phyloP scores from a whole-genome alignment of 441 rosid genomes.

The California macrophylla region DNA sequence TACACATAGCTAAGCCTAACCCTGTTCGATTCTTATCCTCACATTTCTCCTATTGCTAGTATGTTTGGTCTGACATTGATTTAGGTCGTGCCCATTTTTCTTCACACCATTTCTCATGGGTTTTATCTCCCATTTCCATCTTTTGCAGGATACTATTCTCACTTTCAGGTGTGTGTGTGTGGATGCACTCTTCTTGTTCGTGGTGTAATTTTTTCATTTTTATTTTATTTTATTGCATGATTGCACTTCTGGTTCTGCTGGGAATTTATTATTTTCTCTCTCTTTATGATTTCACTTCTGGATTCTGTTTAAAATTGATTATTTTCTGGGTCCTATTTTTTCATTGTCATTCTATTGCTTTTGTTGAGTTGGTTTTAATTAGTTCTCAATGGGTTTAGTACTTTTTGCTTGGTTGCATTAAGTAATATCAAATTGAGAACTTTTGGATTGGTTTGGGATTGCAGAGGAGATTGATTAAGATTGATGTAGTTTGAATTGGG shows the following conservation, averaged over 20 bases:
- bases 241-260: background rate
- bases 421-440: background rate
- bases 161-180: background rate
- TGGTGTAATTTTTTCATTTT: background rate
- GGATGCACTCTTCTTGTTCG: background rate
- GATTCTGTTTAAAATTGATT: too few species aligned
- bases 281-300: background rate
- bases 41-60: background rate
- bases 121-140: background rate
- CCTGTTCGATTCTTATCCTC: background rate
- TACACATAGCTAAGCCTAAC: background rate
- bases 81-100: background rate
- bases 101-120: background rate
- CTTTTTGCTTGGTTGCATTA: background rate
- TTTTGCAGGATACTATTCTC: background rate
- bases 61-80: background rate
- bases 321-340: background rate
- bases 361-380: background rate
- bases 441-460: constrained; percentile 10
- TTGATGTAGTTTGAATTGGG: constrained; percentile 14
- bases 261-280: background rate
- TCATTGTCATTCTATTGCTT: background rate
- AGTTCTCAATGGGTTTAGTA: background rate
- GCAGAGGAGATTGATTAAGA: constrained; percentile 16
- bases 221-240: background rate